phyloP scores from a whole-genome alignment of 768 basidiomycete species.

The Flagelloscypha sp. region DNA sequence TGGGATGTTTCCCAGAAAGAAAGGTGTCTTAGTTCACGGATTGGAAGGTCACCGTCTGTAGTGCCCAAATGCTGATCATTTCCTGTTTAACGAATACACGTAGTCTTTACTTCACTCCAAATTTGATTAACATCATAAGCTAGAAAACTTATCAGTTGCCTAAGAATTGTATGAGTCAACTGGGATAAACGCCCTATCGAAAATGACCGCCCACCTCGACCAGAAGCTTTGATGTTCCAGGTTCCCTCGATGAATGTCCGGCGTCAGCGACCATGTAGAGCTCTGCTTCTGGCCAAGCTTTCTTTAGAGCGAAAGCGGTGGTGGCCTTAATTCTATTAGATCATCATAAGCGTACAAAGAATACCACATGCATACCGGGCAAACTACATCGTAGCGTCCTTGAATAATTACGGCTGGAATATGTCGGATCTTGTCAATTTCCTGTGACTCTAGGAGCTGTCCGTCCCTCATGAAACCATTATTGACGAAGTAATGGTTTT shows the following conservation, averaged over 20 bases:
- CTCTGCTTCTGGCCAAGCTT: conserved; percentile 73
- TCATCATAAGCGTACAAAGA: not conserved
- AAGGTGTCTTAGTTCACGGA: too few species aligned
- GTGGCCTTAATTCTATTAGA: conserved; percentile 40
- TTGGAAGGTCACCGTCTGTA: too few species aligned
- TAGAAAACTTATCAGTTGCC: too few species aligned
- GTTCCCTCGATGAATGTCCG: conserved; percentile 78
- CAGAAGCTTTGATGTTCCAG: conserved; percentile 58
- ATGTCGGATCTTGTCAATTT: conserved; percentile 87
- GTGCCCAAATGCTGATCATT: too few species aligned
- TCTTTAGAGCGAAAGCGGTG: conserved; percentile 76
- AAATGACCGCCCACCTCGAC: too few species aligned
- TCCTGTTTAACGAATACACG: too few species aligned
- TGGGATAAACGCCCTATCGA: too few species aligned
- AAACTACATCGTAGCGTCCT: conserved; percentile 85
- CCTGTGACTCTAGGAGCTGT: conserved; percentile 74
- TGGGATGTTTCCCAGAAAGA: too few species aligned
- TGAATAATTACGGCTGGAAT: conserved; percentile 80
- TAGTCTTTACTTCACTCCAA: too few species aligned
- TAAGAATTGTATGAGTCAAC: too few species aligned
- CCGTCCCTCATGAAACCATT: conserved; percentile 83
- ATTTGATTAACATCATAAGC: too few species aligned
- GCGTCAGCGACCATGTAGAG: conserved; percentile 76
- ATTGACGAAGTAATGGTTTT: conserved; percentile 89
- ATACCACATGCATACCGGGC: conserved; percentile 49